These are phyloP conservation scores for Tetradesmus obliquus DNA, from an alignment of 139 green algal genomes.

Conservation along the genomic window DNA sequence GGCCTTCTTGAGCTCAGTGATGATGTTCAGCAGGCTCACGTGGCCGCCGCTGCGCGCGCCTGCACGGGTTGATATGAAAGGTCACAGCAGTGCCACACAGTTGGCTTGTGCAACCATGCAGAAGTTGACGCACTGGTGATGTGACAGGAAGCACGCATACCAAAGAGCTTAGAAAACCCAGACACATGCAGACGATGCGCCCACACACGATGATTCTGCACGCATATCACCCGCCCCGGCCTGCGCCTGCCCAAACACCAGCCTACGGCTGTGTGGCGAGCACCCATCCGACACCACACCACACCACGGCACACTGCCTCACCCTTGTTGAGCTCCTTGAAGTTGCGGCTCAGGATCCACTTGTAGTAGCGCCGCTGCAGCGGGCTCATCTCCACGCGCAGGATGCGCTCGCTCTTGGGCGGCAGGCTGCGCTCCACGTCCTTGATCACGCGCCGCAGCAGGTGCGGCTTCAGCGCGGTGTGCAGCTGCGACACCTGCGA, in stretches of 20 bases:
- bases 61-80: not conserved
- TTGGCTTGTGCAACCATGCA: not conserved
- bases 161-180: not conserved
- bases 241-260: too few relatives aligned
- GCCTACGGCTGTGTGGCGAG: too few relatives aligned
- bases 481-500: conserved; percentile 88
- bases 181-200: not conserved
- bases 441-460: conserved; percentile 96
- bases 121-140: not conserved
- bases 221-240: too few relatives aligned
- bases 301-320: not conserved
- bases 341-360: conserved; percentile 96
- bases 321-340: conserved; percentile 94
- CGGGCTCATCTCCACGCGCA: conserved; percentile 98
- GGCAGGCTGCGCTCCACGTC: conserved; percentile 98
- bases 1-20: conserved; percentile 99
- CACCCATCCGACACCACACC: not conserved
- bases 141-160: not conserved
- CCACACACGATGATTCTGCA: too few relatives aligned
- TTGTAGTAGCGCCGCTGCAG: conserved; percentile 96
- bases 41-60: conserved; percentile 26
- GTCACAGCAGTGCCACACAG: not conserved
- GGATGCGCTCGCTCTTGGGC: conserved; percentile 99
- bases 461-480: conserved; percentile 91
- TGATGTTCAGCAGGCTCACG: conserved; percentile 96